Conservation (phyloP, 495 filamentous ascomycete genomes). For the Apiosordaria backusii region DNA sequence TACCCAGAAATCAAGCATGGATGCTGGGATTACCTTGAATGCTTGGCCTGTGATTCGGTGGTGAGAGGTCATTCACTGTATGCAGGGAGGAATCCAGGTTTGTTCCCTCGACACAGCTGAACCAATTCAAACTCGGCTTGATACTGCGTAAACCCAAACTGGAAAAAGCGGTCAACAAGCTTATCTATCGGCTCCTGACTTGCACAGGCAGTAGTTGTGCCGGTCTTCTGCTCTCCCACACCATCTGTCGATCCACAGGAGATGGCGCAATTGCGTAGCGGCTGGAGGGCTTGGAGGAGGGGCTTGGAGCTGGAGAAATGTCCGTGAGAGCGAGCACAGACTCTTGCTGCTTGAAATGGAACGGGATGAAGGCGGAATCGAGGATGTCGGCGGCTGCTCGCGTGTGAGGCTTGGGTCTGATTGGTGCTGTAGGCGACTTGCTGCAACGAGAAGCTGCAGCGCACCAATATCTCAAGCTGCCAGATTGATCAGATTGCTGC, state of each 20-base stretch:
- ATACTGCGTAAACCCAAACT: no score
- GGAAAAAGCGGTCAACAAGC: not conserved
- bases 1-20: no score
- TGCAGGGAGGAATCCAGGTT: not conserved
- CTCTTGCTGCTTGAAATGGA: not conserved
- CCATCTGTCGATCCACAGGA: not conserved
- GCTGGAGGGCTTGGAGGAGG: not conserved
- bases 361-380: not conserved
- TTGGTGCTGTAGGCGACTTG: conserved; percentile 14
- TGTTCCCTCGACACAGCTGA: not conserved
- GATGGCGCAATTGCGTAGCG: conserved; percentile 1
- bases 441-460: not conserved
- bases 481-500: not conserved
- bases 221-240: not conserved
- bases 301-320: no score
- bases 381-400: conserved; percentile 10
- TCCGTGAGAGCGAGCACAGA: not conserved
- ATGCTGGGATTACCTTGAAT: no score
- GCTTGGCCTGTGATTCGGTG: no score
- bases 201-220: not conserved
- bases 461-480: not conserved
- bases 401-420: conserved; percentile 11
- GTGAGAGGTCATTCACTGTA: not conserved
- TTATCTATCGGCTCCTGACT: not conserved
- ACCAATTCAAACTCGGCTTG: no score